A percentile compares a stretch with the other conserved stretches of the same genome.
Evolutionary conservation across 2,329 filamentous ascomycete genomes (phyloP).

Genomic region (Aspergillaceae sp.): DNA sequence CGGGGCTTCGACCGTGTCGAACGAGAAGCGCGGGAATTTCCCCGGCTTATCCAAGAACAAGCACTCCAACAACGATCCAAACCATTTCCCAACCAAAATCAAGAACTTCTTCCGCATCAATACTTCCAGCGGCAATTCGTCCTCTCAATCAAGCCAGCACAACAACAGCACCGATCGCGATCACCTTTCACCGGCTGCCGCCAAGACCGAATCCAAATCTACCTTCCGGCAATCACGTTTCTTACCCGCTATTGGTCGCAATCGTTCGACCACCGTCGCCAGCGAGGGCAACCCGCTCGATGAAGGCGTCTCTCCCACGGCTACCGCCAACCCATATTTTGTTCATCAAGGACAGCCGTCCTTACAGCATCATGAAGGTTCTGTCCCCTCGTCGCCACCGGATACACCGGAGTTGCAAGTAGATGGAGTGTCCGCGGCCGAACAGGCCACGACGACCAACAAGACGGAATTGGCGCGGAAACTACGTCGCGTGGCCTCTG

Average conservation of each 20-base stretch:
- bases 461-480: constrained; percentile 94
- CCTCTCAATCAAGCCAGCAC: constrained; percentile 23
- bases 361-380: constrained; percentile 85
- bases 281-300: constrained; percentile 89
- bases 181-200: constrained; percentile 36
- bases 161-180: constrained; percentile 23
- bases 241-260: constrained; percentile 76
- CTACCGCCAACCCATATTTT: constrained; percentile 94
- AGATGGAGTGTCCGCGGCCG: constrained; percentile 56
- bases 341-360: constrained; percentile 90
- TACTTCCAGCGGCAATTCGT: constrained; percentile 42
- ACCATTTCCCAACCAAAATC: constrained; percentile 54
- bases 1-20: constrained; percentile 32
- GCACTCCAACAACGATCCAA: constrained; percentile 32
- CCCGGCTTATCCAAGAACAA: constrained; percentile 37
- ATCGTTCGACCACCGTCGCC: constrained; percentile 80
- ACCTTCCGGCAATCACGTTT: constrained; percentile 78
- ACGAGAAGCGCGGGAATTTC: constrained; percentile 41
- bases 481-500: constrained; percentile 85
- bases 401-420: constrained; percentile 76
- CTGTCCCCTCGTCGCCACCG: constrained; percentile 83
- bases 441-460: constrained; percentile 64
- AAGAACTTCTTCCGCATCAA: constrained; percentile 63
- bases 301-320: constrained; percentile 81
- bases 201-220: constrained; percentile 55